Evolutionary conservation across 176 grass and related monocot species (phyloP), one percentile per base, ranked within the genome.

Genomic region (Musa beccarii): DNA sequence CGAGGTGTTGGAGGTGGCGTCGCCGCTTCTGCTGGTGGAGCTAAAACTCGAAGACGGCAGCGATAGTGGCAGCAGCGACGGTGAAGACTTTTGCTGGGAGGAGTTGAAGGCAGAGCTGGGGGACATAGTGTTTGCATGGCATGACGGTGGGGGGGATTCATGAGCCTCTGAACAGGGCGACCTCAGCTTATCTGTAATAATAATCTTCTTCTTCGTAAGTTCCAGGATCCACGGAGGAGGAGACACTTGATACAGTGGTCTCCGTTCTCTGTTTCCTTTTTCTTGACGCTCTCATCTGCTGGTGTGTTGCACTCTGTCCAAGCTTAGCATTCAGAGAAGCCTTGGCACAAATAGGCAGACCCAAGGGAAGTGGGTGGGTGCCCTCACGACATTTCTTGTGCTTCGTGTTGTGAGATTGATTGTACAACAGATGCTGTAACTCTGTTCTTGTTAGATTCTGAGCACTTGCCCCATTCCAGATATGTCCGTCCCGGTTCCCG

Each of bases 11-110:
- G 89, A 88, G 69, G 81, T 96, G 59, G 87, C 82, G 17, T 64
- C 89, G 29, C 81, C 76, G 24, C 81, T 96, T 63, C 76, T 92
- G 61, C 87, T 96, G 1, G 76, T 96, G 15, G 87, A 96, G 76
- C 52, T 96, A 12, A 66, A 74, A 52, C 69, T 92, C 1, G 89
- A 92, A 79, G 53, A 71, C 22, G 71, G 9, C 74, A 77, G 78
- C 54, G 63, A 54, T 17, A 69, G 74, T 11, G 79, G 50, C 0
- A 68, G 80, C 55, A 82, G 62, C 3, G 78, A 80, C 4, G 21
- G 73, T 10, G 77, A 57, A 22, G 71, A 17, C 6, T 92, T 96
- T 12, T 84, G 59, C 9, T 96, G 89, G 89, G 89, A 84, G 11
- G 76, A 92, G 75, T 5, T 92, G 66, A 92, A 78, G 72, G 53